phyloP scores from a whole-genome alignment of 805 yeast genomes.

The Wickerhamomyces sydowiorum region DNA sequence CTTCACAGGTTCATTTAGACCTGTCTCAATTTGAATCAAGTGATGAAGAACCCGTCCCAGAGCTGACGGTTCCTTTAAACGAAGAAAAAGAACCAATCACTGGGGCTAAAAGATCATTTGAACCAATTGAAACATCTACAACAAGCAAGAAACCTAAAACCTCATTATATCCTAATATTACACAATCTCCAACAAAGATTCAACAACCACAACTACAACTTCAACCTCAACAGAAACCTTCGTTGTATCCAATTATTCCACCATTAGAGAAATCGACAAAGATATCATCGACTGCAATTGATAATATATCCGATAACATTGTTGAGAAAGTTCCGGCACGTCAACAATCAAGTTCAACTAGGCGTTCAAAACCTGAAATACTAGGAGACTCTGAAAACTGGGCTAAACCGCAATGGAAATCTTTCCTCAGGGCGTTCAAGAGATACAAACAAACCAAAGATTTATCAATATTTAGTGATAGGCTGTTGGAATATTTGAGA shows the following conservation, averaged over 20 bases:
- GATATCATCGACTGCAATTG: not conserved
- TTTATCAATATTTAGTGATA: conserved; percentile 8
- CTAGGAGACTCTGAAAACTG: conserved; percentile 6
- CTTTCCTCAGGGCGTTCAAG: conserved; percentile 9
- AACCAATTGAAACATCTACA: conserved; percentile 1
- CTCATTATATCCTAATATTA: not conserved
- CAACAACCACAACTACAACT: not conserved
- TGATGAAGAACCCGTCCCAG: conserved; percentile 22
- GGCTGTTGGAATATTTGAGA: conserved; percentile 6
- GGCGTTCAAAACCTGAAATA: not conserved
- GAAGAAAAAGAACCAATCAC: not conserved
- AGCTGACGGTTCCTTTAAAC: conserved; percentile 14
- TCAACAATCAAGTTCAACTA: not conserved
- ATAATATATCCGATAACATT: not conserved
- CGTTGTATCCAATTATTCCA: not conserved
- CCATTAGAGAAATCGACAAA: not conserved
- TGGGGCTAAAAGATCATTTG: not conserved
- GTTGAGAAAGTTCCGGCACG: too few relatives aligned
- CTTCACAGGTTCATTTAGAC: conserved; percentile 1
- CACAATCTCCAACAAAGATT: not conserved
- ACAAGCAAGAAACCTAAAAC: not conserved
- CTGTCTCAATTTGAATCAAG: conserved; percentile 17
- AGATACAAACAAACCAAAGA: conserved; percentile 6
- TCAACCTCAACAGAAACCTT: not conserved
- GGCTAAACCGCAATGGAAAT: conserved; percentile 15